Conservation (phyloP, 768 basidiomycete species). For the Saitozyma podzolica region DNA sequence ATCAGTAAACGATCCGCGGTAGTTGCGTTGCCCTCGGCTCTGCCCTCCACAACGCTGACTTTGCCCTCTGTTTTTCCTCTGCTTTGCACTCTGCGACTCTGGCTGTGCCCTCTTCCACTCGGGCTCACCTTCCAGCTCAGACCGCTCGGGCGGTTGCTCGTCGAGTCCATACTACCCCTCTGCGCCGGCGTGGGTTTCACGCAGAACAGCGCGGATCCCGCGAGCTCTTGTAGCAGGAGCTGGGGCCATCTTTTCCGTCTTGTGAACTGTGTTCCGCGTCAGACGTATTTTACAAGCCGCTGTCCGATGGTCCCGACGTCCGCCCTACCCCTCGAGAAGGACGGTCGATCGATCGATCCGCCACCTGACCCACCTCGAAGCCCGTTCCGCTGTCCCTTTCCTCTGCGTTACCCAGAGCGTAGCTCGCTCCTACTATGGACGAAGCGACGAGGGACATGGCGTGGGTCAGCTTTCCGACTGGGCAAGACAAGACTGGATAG, state of each 20-base stretch:
- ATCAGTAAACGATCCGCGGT: too few species aligned
- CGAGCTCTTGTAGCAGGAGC: constrained; percentile 47
- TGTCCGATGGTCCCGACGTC: too few species aligned
- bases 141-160: constrained; percentile 5
- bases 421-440: constrained; percentile 20
- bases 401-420: constrained; percentile 8
- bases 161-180: constrained; percentile 5
- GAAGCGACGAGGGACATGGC: constrained; percentile 15
- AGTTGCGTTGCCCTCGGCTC: not conserved
- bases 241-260: constrained; percentile 51
- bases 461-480: too few species aligned
- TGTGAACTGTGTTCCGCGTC: constrained; percentile 37
- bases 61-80: too few species aligned
- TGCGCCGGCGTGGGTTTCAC: constrained; percentile 37
- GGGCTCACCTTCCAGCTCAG: constrained; percentile 30
- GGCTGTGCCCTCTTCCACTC: too few species aligned
- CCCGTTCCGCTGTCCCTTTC: constrained; percentile 25
- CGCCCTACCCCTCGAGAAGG: too few species aligned
- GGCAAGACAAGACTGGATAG: too few species aligned
- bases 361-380: constrained; percentile 25
- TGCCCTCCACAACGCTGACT: not conserved
- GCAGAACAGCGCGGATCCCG: constrained; percentile 47
- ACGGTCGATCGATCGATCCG: not conserved
- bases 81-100: not conserved
- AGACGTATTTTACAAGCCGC: not conserved